Percentiles rank a stretch among this genome's conserved stretches.
phyloP scores from a whole-genome alignment of 257 asterid species.

The Lavandula angustifolia region DNA sequence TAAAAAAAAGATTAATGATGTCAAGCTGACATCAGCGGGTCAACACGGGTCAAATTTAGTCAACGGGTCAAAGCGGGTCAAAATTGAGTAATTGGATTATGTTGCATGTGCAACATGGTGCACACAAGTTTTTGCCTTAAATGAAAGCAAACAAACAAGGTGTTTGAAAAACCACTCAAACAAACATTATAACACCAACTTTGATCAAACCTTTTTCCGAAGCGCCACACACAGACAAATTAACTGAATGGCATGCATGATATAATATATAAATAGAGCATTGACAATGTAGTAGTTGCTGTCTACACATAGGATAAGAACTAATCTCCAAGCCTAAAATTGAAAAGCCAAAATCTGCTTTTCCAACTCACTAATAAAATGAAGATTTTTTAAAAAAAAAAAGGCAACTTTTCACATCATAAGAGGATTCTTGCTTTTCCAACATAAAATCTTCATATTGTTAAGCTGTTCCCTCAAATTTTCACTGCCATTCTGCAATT shows the following conservation, averaged over 20 bases:
- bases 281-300: constrained; percentile 37
- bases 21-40: too few species aligned
- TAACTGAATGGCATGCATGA: constrained; percentile 26
- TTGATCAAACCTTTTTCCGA: constrained; percentile 33
- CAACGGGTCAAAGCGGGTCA: too few species aligned
- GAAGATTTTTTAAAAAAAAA: constrained; percentile 18
- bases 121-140: too few species aligned
- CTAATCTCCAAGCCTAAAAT: constrained; percentile 28
- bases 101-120: too few species aligned
- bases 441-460: constrained; percentile 44
- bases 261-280: background rate
- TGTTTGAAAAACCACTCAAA: constrained; percentile 17
- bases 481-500: background rate
- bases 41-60: too few species aligned
- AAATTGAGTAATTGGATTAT: too few species aligned
- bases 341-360: constrained; percentile 36
- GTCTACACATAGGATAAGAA: constrained; percentile 47
- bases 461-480: constrained; percentile 33
- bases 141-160: constrained; percentile 23
- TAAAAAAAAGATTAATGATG: too few species aligned
- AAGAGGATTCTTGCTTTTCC: constrained; percentile 30
- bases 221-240: constrained; percentile 36
- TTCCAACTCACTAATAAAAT: constrained; percentile 42
- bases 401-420: constrained; percentile 39
- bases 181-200: constrained; percentile 9